Base-by-base conservation (phyloP, 148 eudicot genomes). In the Polygonum maritimum region DNA sequence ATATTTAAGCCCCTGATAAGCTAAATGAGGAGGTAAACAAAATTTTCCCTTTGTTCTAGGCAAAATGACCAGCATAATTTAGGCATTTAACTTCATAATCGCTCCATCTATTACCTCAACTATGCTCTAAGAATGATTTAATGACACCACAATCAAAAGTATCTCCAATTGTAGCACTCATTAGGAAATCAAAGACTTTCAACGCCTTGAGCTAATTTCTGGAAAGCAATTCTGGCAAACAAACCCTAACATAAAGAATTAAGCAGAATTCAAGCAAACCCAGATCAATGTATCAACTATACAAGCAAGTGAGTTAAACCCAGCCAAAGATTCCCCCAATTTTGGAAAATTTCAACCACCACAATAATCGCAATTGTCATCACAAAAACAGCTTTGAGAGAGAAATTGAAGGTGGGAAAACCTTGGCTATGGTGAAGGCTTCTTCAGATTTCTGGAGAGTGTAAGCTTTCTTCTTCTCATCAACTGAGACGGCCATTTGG, bases 351-450 rank as follows among this genome's bases (percentile, higher is more conserved):
- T 44, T 67, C 71, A 67, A 36, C 71, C 19, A 36, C 14, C 19
- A 35, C n/a, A 65, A 65, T 13, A 36, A 5, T 62, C 38, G 1
- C 12, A 57, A 19, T 7, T 7, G 2, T 21, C 13, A 21, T 19
- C 21, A 21, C 11, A 57, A 57, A 62, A 67, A 36, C 44, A 67
- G 36, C 10, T 31, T 67, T 45, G 75, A 2, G 38, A 18, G 69
- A 31, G 73, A 63, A 40, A 60, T 31, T 65, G 38, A 14, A 58
- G 35, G 21, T 26, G n/a, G 33, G 22, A 26, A 26, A n/a, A 90
- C 98, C 98, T 92, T 92, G 51, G 98, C 97, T 76, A 74, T 78
- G 69, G 49, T 81, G 83, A 94, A 94, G 22, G 98, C 98, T 74
- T 94, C 91, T 85, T 90, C 88, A 13, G 98, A 94, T 71, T 94